These are phyloP conservation scores for Panaeolus papilionaceus DNA, from an alignment of 768 basidiomycete species.

Conservation along the genomic window DNA sequence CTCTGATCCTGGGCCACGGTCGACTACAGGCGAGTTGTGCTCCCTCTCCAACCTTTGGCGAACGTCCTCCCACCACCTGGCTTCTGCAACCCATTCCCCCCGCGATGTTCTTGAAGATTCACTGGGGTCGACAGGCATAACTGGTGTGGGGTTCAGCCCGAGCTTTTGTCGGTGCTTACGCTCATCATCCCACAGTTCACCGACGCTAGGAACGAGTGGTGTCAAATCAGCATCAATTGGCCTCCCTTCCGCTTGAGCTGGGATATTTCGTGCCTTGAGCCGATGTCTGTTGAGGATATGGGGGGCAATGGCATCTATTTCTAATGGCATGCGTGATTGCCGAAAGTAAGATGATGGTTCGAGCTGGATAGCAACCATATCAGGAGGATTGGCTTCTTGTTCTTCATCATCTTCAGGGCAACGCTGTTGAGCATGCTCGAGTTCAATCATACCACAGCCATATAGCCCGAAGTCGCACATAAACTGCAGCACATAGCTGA, in stretches of 20 bases:
- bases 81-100: slow-evolving; percentile 74
- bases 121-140: slow-evolving; percentile 73
- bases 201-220: slow-evolving; percentile 85
- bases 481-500: slow-evolving; percentile 89
- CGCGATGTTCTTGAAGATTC: slow-evolving; percentile 63
- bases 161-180: slow-evolving; percentile 69
- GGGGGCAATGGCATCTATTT: slow-evolving; percentile 82
- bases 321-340: slow-evolving; percentile 73
- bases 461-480: slow-evolving; percentile 95
- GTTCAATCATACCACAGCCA: slow-evolving; percentile 90
- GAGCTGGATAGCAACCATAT: slow-evolving; percentile 36
- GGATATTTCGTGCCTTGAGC: slow-evolving; percentile 65
- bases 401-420: slow-evolving; percentile 40
- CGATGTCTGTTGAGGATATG: slow-evolving; percentile 86
- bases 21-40: slow-evolving; percentile 27
- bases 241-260: slow-evolving; percentile 75
- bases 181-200: slow-evolving; percentile 98
- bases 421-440: slow-evolving; percentile 71
- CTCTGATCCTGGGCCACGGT: slow-evolving; percentile 17
- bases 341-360: slow-evolving; percentile 63
- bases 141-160: slow-evolving; percentile 77
- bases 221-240: slow-evolving; percentile 57
- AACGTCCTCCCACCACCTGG: slow-evolving; percentile 79
- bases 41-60: slow-evolving; percentile 62
- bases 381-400: slow-evolving; percentile 33